Base-by-base conservation (phyloP, 208 protist species). In the Trypanosomatidae sp. region DNA sequence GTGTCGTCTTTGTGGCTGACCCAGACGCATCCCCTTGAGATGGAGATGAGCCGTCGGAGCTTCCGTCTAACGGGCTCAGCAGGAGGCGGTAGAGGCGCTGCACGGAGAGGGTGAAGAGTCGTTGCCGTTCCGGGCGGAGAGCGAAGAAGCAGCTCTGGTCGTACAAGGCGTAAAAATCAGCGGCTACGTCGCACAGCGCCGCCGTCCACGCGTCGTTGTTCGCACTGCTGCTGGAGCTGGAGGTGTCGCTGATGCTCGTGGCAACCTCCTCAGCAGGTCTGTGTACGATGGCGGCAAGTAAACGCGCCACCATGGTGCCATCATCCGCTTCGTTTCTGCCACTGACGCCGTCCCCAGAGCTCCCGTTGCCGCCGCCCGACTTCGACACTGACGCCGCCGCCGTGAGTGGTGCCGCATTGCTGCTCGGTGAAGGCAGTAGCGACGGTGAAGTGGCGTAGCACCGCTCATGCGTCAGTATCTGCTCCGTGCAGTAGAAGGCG, bases 91-190 rank as follows among this genome's bases (percentile, higher is more conserved):
- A 70, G 7, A 95, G 72, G 10, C 76, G 33, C 46, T 76, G 69
- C 12, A 65, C 60, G 17, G 77, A 66, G 1, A 62, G 65, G 17
- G 85, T 81, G 69, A 93, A 81, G 28, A 69, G 74, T 15, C 84
- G 78, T 73, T 91, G 84, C 46, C 86, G 76, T 44, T 87, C 86
- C 0, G 77, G 67, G 7, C 79, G 83, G 2, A 95, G 79, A 30
- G 88, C 55, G 17, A 76, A 73, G 71, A 93, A 95, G 66, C 91
- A 91, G 58, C 80, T 91, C 19, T 79, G 62, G 68, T 93, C 81
- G 68, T 88, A 92, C 4, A 87, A 30, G 12, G 81, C 50, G 33
- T 74, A 67, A 73, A 95, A 95, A 58, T 80, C 49, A 0, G 22
- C 41, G 0, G 72, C 62, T 39, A 85, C 44, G 74, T 77, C 77